These are phyloP conservation scores for Rhizopogon vesiculosus DNA, from an alignment of 768 basidiomycete species.

Conservation along the genomic window DNA sequence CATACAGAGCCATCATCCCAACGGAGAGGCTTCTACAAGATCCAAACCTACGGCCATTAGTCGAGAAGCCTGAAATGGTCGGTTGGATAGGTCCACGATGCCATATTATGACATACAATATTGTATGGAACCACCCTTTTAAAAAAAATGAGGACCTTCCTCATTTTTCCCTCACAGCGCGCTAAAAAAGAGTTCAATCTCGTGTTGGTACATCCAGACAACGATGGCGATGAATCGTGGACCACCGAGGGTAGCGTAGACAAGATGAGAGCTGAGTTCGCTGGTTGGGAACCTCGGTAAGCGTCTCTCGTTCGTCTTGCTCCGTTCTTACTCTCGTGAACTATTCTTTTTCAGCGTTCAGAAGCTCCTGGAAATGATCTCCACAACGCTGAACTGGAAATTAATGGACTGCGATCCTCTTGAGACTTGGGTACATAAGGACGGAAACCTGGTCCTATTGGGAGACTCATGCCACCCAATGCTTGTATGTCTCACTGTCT, in stretches of 20 bases:
- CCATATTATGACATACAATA: conserved; percentile 41
- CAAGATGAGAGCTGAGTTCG: conserved; percentile 44
- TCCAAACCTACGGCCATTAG: conserved; percentile 44
- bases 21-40: conserved; percentile 41
- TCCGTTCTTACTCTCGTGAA: conserved; percentile 2
- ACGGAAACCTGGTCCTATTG: conserved; percentile 38
- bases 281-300: conserved; percentile 45
- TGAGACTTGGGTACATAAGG: conserved; percentile 42
- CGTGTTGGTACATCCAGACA: conserved; percentile 39
- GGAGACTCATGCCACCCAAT: conserved; percentile 58
- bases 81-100: conserved; percentile 55
- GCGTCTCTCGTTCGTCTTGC: not conserved
- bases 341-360: conserved; percentile 27
- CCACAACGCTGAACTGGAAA: conserved; percentile 40
- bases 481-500: conserved; percentile 25
- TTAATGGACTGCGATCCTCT: conserved; percentile 47
- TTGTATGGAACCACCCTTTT: conserved; percentile 26
- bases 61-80: conserved; percentile 49
- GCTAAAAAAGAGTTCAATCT: conserved; percentile 40
- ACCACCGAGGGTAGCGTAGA: conserved; percentile 35
- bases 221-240: conserved; percentile 40
- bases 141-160: not conserved
- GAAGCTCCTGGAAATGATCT: conserved; percentile 40
- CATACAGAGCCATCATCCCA: conserved; percentile 52
- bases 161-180: conserved; percentile 14